Percentiles rank a stretch among this genome's conserved stretches.
Evolutionary conservation across 2,329 filamentous ascomycete genomes (phyloP).

Genomic region (Colletotrichum gloeosporioides): DNA sequence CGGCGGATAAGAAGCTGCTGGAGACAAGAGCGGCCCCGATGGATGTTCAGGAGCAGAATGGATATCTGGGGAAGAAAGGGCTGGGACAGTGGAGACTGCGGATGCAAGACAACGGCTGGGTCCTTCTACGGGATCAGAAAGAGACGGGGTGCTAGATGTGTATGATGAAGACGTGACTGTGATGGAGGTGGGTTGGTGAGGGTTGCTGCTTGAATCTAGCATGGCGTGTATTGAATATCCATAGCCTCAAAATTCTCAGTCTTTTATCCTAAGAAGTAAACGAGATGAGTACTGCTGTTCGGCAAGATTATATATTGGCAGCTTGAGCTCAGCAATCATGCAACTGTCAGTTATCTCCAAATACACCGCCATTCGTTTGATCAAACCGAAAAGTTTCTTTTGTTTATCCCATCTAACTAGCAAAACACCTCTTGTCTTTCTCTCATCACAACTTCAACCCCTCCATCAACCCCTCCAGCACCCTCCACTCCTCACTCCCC

Average conservation of each 20-base stretch:
- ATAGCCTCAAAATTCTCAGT: neutral
- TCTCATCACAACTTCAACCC: slow-evolving; percentile 48
- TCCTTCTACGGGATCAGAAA: fast-evolving
- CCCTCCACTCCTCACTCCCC: slow-evolving; percentile 71
- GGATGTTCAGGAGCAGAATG: neutral
- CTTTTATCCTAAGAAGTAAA: neutral
- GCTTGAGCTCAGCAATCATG: neutral
- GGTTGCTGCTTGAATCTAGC: neutral
- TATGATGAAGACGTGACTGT: neutral
- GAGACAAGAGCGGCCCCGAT: neutral
- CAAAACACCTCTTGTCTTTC: neutral
- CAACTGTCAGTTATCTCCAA: neutral
- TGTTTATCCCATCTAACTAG: neutral
- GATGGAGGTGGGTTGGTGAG: neutral
- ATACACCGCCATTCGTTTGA: neutral
- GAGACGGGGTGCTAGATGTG: neutral
- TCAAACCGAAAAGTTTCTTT: neutral
- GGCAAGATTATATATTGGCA: neutral
- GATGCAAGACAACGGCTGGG: neutral
- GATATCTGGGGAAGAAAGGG: neutral
- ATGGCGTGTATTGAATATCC: neutral
- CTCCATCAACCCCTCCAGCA: slow-evolving; percentile 61
- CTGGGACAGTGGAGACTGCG: neutral
- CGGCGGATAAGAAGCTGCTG: neutral
- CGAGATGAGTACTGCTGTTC: neutral